Conservation (phyloP, 306 rosid genomes). For the Alnus glutinosa region DNA sequence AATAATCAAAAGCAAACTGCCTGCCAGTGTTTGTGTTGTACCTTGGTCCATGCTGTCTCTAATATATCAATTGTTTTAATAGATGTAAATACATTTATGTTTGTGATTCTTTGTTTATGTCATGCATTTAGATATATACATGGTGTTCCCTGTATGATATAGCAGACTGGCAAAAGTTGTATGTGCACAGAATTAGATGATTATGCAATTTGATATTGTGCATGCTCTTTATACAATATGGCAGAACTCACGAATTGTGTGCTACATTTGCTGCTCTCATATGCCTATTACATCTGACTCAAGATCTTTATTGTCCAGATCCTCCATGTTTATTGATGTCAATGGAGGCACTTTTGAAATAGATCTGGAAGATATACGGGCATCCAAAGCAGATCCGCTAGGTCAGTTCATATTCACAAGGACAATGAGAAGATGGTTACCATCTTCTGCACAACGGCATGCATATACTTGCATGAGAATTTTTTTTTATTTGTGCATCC, state of each 20-base stretch:
- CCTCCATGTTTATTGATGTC: conserved; percentile 63
- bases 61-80: background rate
- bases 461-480: conserved; percentile 5
- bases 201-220: background rate
- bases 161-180: background rate
- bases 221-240: background rate
- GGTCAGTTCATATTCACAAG: conserved; percentile 40
- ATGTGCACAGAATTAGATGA: background rate
- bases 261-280: conserved; percentile 20
- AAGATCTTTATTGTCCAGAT: conserved; percentile 42
- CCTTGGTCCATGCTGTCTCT: background rate
- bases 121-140: background rate
- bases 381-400: conserved; percentile 62
- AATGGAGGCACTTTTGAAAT: conserved; percentile 62
- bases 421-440: background rate
- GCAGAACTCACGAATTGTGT: background rate
- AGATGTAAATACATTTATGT: background rate
- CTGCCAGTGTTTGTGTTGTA: background rate
- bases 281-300: conserved; percentile 26
- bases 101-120: background rate
- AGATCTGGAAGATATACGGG: conserved; percentile 56
- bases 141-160: background rate
- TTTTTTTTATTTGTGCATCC: too few species aligned
- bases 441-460: background rate
- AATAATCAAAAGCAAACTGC: background rate